Conservation (phyloP, 495 filamentous ascomycete species). For the Hypoxylon subgilvum region DNA sequence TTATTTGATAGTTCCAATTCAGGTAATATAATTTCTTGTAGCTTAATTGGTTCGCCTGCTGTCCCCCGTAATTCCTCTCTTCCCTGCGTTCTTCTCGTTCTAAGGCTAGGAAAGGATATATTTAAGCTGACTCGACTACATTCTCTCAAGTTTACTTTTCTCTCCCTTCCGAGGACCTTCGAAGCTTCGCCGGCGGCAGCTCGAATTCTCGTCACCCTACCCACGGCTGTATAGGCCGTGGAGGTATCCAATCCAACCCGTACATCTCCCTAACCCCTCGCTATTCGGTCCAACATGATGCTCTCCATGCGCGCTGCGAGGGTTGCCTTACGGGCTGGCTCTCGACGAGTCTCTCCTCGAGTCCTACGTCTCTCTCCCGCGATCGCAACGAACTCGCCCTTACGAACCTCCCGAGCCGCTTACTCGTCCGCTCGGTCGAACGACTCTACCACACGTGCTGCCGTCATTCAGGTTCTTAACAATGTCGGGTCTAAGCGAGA, state of each 20-base stretch:
- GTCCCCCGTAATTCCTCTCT: not conserved
- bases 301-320: constrained; percentile 24
- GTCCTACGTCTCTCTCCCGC: constrained; percentile 40
- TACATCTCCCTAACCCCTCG: constrained; percentile 10
- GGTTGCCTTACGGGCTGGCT: constrained; percentile 50
- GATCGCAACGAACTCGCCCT: constrained; percentile 30
- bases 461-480: constrained; percentile 91
- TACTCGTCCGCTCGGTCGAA: constrained; percentile 45
- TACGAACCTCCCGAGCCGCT: constrained; percentile 41
- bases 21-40: constrained; percentile 24
- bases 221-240: constrained; percentile 39
- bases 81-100: not conserved
- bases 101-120: too few species aligned
- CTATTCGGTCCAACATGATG: constrained; percentile 19
- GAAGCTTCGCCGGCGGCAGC: constrained; percentile 30
- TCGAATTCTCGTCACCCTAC: constrained; percentile 32
- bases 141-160: constrained; percentile 6
- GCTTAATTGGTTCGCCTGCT: constrained; percentile 27
- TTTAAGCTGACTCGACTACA: constrained; percentile 24
- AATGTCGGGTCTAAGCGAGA: constrained; percentile 97
- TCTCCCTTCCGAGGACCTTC: constrained; percentile 24
- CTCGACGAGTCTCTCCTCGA: constrained; percentile 50
- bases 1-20: constrained; percentile 23
- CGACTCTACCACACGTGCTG: constrained; percentile 72
- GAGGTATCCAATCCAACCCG: constrained; percentile 18